Percentiles rank a stretch among this genome's conserved stretches.
phyloP scores from a whole-genome alignment of 495 filamentous ascomycete species.

The Lasiosphaeria ovina region DNA sequence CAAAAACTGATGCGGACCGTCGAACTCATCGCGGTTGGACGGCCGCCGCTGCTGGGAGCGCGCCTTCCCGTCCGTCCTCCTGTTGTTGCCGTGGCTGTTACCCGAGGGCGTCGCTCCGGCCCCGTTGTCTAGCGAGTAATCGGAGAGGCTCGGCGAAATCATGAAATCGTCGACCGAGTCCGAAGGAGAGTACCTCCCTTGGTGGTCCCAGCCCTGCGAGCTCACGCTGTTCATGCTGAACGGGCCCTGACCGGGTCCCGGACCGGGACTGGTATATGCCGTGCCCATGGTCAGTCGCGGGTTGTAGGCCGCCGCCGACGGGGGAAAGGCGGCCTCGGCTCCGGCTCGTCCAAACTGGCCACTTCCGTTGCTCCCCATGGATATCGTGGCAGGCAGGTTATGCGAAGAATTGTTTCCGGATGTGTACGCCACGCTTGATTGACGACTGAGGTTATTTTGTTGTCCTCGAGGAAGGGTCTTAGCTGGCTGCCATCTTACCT shows the following conservation, averaged over 20 bases:
- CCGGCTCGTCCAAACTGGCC: constrained; percentile 25
- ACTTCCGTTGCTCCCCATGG: constrained; percentile 17
- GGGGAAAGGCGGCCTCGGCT: constrained; percentile 34
- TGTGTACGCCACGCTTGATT: constrained; percentile 42
- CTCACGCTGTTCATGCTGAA: constrained; percentile 30
- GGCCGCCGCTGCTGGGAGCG: constrained; percentile 68
- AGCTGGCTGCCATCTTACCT: constrained; percentile 44
- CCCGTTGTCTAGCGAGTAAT: constrained; percentile 42
- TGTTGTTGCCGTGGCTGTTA: constrained; percentile 46
- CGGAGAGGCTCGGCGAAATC: constrained; percentile 41
- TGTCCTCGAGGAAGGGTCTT: constrained; percentile 27
- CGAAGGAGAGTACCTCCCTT: constrained; percentile 41
- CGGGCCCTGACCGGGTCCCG: constrained; percentile 30
- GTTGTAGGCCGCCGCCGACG: constrained; percentile 34
- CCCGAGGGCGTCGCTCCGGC: constrained; percentile 30
- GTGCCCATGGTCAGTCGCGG: constrained; percentile 33
- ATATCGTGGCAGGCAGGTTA: constrained; percentile 32
- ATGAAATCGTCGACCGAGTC: constrained; percentile 51
- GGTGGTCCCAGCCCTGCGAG: constrained; percentile 41
- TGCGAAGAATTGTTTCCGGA: constrained; percentile 37
- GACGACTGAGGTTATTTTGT: constrained; percentile 40
- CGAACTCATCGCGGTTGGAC: constrained; percentile 86
- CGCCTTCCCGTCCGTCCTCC: constrained; percentile 47
- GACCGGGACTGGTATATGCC: constrained; percentile 27
- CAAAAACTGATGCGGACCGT: constrained; percentile 78